Evolutionary conservation across 345 rosid species (phyloP).

Genomic region (Populus euphratica): DNA sequence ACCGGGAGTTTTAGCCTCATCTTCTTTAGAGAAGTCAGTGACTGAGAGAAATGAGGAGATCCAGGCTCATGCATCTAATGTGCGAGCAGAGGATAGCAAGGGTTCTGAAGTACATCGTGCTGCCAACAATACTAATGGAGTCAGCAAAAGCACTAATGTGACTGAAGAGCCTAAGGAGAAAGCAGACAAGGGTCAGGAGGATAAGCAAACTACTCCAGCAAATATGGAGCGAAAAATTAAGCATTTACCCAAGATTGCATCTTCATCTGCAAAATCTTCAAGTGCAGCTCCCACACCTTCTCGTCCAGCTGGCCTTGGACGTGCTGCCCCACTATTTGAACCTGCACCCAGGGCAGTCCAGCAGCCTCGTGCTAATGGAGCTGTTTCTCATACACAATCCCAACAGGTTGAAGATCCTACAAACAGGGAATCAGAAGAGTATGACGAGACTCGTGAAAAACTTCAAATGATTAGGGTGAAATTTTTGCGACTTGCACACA

Average conservation of each 20-base stretch:
- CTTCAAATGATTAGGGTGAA: conserved; percentile 98
- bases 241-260: conserved; percentile 18
- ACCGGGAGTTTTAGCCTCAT: conserved; percentile 16
- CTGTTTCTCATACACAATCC: conserved; percentile 46
- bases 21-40: conserved; percentile 23
- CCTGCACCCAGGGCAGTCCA: conserved; percentile 70
- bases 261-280: conserved; percentile 41
- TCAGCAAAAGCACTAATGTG: conserved; percentile 23
- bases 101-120: conserved; percentile 22
- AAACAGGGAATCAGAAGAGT: conserved; percentile 69
- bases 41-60: conserved; percentile 29
- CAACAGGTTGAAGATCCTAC: conserved; percentile 77
- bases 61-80: conserved; percentile 15
- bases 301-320: conserved; percentile 94
- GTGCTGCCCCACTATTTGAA: conserved; percentile 73
- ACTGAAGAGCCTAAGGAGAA: conserved; percentile 24
- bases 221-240: conserved; percentile 29
- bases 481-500: conserved; percentile 90
- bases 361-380: conserved; percentile 71
- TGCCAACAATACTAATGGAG: conserved; percentile 27
- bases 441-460: conserved; percentile 91
- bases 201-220: conserved; percentile 23
- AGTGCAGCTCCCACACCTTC: conserved; percentile 34
- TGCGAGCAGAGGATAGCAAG: conserved; percentile 19
- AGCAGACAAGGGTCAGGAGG: conserved; percentile 22